phyloP scores from a whole-genome alignment of 2,329 filamentous ascomycete species.

The Aspergillus sp. region DNA sequence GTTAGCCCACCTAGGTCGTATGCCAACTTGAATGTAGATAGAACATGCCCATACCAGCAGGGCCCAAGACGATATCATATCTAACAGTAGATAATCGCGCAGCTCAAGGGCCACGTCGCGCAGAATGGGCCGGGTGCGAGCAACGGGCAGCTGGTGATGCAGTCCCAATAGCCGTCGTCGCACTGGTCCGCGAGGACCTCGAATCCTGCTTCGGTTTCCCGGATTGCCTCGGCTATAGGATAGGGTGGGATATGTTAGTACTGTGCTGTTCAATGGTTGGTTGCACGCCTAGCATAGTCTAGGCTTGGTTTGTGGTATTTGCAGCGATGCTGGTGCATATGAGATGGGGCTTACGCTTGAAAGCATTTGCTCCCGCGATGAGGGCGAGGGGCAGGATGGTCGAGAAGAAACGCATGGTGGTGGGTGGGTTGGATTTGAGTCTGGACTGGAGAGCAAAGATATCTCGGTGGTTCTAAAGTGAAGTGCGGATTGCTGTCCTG shows the following conservation, averaged over 20 bases:
- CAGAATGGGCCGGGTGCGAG: background rate
- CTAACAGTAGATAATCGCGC: background rate
- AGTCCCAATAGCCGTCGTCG: background rate
- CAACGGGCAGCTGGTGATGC: background rate
- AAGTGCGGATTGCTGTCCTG: no score
- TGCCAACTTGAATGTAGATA: no score
- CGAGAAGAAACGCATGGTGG: background rate
- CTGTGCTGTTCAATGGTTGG: no score
- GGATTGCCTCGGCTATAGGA: background rate
- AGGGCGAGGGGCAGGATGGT: background rate
- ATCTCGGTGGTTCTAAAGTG: no score
- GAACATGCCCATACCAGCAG: no score
- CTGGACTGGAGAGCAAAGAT: no score
- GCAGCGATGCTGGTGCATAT: no score
- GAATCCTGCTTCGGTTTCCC: background rate
- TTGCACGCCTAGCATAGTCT: no score
- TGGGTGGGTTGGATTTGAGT: background rate
- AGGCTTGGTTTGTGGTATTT: no score
- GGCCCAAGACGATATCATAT: no score
- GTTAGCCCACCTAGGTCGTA: no score
- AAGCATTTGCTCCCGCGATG: background rate
- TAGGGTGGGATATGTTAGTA: no score
- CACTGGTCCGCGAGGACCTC: background rate
- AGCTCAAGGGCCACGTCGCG: background rate
- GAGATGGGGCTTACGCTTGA: background rate